These are phyloP conservation scores for Hordeum marinum DNA, from an alignment of 176 grass and related monocot genomes.

Conservation along the genomic window DNA sequence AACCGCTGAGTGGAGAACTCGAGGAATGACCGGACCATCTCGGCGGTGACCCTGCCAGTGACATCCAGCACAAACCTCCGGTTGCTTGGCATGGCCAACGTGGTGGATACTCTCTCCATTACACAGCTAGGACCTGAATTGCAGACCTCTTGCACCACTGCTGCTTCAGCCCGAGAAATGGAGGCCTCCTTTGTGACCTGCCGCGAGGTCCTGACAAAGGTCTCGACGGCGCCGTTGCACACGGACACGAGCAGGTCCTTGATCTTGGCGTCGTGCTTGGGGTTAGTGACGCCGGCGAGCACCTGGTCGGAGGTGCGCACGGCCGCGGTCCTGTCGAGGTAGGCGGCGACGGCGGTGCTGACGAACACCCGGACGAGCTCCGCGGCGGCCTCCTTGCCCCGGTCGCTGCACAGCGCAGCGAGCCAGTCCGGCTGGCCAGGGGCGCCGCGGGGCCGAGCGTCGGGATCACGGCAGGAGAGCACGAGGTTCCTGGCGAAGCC, in stretches of 20 bases:
- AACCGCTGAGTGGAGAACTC: slow-evolving; percentile 56
- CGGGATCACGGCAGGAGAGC: slow-evolving; percentile 33
- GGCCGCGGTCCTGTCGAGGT: slow-evolving; percentile 48
- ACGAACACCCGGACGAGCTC: slow-evolving; percentile 70
- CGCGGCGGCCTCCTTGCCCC: slow-evolving; percentile 59
- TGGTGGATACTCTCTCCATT: slow-evolving; percentile 51
- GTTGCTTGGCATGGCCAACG: slow-evolving; percentile 57
- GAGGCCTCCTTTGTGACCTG: slow-evolving; percentile 39
- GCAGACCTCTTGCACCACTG: not conserved
- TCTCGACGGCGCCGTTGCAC: slow-evolving; percentile 82
- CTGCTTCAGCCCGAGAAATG: not conserved
- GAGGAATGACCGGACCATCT: slow-evolving; percentile 71
- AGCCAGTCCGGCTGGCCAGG: slow-evolving; percentile 47
- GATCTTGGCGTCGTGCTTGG: slow-evolving; percentile 63
- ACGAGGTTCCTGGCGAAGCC: slow-evolving; percentile 72
- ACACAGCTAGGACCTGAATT: not conserved
- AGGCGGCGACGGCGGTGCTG: slow-evolving; percentile 59
- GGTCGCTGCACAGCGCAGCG: slow-evolving; percentile 43
- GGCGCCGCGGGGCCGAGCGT: not conserved
- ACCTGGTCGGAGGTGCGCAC: slow-evolving; percentile 30
- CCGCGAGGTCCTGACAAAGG: slow-evolving; percentile 67
- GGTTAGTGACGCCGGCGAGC: slow-evolving; percentile 39
- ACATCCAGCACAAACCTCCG: slow-evolving; percentile 78
- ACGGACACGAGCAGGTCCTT: slow-evolving; percentile 79
- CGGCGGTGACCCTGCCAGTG: slow-evolving; percentile 65